Evolutionary conservation across 208 protist genomes (phyloP), one percentile per base, ranked within the genome.

Genomic region (Acanthamoeba lugdunensis): DNA sequence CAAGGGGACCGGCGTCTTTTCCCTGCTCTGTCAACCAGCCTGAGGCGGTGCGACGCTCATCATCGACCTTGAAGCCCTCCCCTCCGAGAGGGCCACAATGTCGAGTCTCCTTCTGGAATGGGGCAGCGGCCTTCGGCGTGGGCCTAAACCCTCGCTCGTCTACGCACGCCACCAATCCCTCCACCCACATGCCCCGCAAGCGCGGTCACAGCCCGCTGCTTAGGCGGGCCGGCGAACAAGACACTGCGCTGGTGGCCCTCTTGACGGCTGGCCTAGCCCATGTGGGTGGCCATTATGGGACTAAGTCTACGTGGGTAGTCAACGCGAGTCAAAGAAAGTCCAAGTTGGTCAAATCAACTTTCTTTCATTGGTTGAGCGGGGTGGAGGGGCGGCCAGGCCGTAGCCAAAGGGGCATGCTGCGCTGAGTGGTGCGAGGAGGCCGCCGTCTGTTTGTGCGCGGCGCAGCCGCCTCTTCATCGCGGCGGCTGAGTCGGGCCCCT

Each of bases 21-120:
- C 63, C 63, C 63, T 69, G 63, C 63, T 69, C 63, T 69, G 63
- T 69, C 63, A 30, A 61, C 63, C 63, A 69, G 63, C 63, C 63
- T 69, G 63, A 69, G 63, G 63, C 63, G 63, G 63, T 69, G 63
- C 63, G 63, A 69, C 63, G 63, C 63, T 69, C 63, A 69, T 69
- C 63, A 69, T 69, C 63, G 63, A 69, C 63, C 63, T 69, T 69
- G 63, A 69, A 69, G n/a, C 63, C 63, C 63, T 69, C 63, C n/a
- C 63, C 25, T 69, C 63, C 63, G 63, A 33, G 63, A 69, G 63
- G 63, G 25, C 63, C 63, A 1, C 63, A 69, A 69, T 69, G 63
- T 69, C 63, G 63, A 69, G 63, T 69, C 63, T 69, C 63, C 63
- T 69, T 69, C 63, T 69, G 63, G 63, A 69, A 61, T 30, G 63